Conservation (phyloP, 2,329 filamentous ascomycete genomes). For the Cladorrhinum sp. region DNA sequence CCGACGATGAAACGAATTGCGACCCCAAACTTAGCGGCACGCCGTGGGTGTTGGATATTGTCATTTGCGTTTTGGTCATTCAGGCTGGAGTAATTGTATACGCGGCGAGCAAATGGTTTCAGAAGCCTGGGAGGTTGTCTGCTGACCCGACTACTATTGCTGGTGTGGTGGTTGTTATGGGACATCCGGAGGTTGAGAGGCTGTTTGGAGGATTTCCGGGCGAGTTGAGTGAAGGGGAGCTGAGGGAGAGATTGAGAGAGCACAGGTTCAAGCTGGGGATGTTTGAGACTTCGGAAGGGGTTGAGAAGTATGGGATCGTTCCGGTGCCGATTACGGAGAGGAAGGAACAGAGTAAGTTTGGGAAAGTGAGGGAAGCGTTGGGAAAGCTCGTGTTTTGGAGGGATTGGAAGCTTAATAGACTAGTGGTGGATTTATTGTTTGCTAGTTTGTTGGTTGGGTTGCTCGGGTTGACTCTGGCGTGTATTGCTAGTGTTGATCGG, state of each 20-base stretch:
- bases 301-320: conserved; percentile 22
- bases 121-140: conserved; percentile 22
- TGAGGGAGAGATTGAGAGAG: conserved; percentile 27
- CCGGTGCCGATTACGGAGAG: conserved; percentile 17
- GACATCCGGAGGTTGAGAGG: conserved; percentile 25
- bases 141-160: conserved; percentile 26
- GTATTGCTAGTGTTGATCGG: conserved; percentile 21
- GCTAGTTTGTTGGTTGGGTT: conserved; percentile 22
- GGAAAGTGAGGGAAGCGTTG: background rate
- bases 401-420: conserved; percentile 17
- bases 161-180: conserved; percentile 27
- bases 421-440: conserved; percentile 21
- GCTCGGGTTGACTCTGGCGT: conserved; percentile 24
- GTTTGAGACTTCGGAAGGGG: conserved; percentile 9
- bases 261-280: conserved; percentile 23
- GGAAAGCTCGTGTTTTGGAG: conserved; percentile 4
- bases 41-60: conserved; percentile 22
- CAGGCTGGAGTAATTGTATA: conserved; percentile 17
- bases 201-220: conserved; percentile 20
- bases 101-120: conserved; percentile 23
- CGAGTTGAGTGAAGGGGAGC: conserved; percentile 20
- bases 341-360: conserved; percentile 9
- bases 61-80: conserved; percentile 15
- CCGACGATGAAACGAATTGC: conserved; percentile 10
- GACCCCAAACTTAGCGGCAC: conserved; percentile 21